Evolutionary conservation across 306 rosid species (phyloP), one percentile per base, ranked within the genome.

Genomic region (Prunus kanzakura): DNA sequence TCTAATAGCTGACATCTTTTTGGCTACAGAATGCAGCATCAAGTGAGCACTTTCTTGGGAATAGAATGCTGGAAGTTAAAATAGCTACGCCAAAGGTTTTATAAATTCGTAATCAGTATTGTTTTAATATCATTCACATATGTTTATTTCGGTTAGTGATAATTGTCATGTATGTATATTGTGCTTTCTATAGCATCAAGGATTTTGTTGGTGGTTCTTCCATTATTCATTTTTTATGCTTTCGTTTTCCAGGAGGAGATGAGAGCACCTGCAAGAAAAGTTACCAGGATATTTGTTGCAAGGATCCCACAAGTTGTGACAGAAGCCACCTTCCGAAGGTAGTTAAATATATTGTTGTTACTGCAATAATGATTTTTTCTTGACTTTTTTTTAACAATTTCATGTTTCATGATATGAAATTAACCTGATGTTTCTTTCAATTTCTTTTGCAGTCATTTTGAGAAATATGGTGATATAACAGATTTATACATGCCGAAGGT

Each of bases 401-500:
- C 55, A 3, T 47, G 64, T 50, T 13, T 22, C 19, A 62, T 65
- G 69, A 32, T 72, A 73, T 67, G 52, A 67, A n/a, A 76, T 66
- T n/a, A 12, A 56, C 69, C 65, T 38, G 43, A 20, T 74, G 38
- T 25, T 45, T 64, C 70, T 74, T 20, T 68, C 29, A 41, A 62
- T 25, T 18, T 71, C 27, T 61, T 32, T 80, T 82, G 82, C 97
- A 96, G 99, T 75, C 94, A 96, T 87, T 96, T 96, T 88, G 99
- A 91, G 93, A 91, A 85, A 73, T 96, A 92, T 82, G 99, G 99
- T n/a, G 97, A 96, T 9, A 96, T 96, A 79, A 91, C 96, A 25
- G 98, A 96, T 87, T 79, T 96, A 30, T 96, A 91, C 88, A 93
- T 96, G 99, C 99, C 99, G 5, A 96, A 96, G 99, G 99, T 96